Evolutionary conservation across 164 flowering plant genomes (phyloP).

Genomic region (Paratinospora sagittata): DNA sequence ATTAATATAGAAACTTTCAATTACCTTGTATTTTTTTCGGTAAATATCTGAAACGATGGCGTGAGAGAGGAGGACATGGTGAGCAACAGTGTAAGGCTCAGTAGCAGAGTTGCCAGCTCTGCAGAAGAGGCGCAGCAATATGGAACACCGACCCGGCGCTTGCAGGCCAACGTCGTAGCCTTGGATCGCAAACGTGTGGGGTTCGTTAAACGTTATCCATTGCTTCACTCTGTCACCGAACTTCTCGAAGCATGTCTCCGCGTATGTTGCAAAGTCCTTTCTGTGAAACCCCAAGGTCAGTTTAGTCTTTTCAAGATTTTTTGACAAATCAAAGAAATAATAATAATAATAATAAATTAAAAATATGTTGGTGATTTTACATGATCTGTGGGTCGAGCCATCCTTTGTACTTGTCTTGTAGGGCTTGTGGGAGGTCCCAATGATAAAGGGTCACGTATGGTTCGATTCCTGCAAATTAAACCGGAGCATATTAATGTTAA

Average conservation of each 20-base stretch:
- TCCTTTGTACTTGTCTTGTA: constrained; percentile 68
- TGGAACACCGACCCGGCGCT: constrained; percentile 88
- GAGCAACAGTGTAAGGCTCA: constrained; percentile 86
- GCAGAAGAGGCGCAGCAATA: constrained; percentile 50
- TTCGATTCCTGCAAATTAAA: constrained; percentile 54
- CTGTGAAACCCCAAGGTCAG: constrained; percentile 26
- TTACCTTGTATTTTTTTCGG: constrained; percentile 70
- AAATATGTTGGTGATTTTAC: constrained; percentile 26
- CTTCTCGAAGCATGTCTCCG: constrained; percentile 72
- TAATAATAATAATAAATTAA: background rate
- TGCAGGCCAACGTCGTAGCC: constrained; percentile 83
- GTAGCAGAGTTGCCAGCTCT: constrained; percentile 74
- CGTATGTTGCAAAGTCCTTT: constrained; percentile 66
- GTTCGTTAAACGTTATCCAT: constrained; percentile 96
- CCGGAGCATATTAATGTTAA: background rate
- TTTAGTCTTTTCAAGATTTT: background rate
- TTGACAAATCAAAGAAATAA: too few relatives aligned
- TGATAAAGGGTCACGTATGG: constrained; percentile 90
- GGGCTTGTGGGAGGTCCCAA: constrained; percentile 93
- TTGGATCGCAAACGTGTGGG: constrained; percentile 65
- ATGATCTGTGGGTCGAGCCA: constrained; percentile 66
- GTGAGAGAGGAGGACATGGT: constrained; percentile 75
- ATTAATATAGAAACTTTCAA: too few relatives aligned
- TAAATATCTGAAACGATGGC: constrained; percentile 55
- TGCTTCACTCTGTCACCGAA: constrained; percentile 93